Evolutionary conservation across 148 eudicot genomes (phyloP).

Genomic region (Arbutus unedo): DNA sequence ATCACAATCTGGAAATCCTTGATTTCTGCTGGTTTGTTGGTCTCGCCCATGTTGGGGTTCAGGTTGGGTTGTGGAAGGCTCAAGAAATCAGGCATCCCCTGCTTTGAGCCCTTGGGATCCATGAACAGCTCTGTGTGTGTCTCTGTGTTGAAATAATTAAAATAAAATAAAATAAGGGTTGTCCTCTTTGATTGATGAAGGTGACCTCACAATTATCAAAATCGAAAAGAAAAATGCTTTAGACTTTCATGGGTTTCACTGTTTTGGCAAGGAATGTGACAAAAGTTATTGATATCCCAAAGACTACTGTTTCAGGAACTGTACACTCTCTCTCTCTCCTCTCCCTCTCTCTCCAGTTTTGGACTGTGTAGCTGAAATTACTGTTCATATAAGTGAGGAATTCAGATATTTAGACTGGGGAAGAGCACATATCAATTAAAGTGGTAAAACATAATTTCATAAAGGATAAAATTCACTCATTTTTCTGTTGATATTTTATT

Average conservation of each 20-base stretch:
- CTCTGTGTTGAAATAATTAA: no score
- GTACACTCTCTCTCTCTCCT: no score
- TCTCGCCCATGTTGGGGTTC: constrained; percentile 21
- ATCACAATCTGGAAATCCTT: constrained; percentile 46
- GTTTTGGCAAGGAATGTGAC: constrained; percentile 18
- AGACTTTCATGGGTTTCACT: constrained; percentile 20
- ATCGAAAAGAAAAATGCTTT: not conserved
- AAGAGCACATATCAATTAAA: no score
- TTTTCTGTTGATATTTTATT: no score
- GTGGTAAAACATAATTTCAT: no score
- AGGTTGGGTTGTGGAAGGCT: not conserved
- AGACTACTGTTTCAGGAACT: not conserved
- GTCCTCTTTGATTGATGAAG: constrained; percentile 19
- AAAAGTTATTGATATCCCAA: constrained; percentile 20
- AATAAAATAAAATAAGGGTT: no score
- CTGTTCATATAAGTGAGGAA: no score
- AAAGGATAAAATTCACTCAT: no score
- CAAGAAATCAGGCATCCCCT: constrained; percentile 26
- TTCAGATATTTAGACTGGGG: no score
- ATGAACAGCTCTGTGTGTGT: constrained; percentile 19
- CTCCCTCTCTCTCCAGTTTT: no score
- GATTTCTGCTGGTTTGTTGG: constrained; percentile 36
- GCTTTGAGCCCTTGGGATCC: constrained; percentile 59
- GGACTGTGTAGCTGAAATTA: no score
- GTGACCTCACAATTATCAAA: constrained; percentile 9